Conservation (phyloP, 441 rosid species). For the Syzygium malaccense region DNA sequence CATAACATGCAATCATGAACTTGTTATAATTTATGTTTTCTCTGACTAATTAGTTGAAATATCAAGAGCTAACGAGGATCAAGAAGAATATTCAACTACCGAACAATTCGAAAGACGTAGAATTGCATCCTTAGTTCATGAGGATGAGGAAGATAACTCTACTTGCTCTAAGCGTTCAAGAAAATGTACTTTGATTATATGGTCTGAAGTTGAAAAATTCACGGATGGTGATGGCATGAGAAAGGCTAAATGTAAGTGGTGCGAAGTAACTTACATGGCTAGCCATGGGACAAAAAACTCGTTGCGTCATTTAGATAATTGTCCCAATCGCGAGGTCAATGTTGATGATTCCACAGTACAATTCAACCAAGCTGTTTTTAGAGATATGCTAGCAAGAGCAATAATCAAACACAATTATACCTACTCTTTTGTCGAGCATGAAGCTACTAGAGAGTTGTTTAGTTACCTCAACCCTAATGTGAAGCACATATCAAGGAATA, state of each 20-base stretch:
- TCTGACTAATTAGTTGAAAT: not conserved
- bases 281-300: not conserved
- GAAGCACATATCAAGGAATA: not conserved
- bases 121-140: not conserved
- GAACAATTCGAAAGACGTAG: fast-evolving
- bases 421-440: no score
- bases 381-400: not conserved
- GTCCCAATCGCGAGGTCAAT: not conserved
- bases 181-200: no score
- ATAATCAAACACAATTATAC: no score
- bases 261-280: not conserved
- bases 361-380: not conserved
- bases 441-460: no score
- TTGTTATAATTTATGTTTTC: not conserved
- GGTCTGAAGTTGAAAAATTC: not conserved
- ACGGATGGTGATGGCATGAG: not conserved
- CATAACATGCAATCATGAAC: not conserved
- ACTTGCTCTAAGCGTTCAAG: not conserved
- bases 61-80: not conserved
- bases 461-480: no score
- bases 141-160: not conserved
- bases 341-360: not conserved
- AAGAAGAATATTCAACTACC: not conserved
- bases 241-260: not conserved
- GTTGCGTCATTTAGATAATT: not conserved